Conservation (phyloP, 495 filamentous ascomycete genomes). For the Penicillium nucicola region DNA sequence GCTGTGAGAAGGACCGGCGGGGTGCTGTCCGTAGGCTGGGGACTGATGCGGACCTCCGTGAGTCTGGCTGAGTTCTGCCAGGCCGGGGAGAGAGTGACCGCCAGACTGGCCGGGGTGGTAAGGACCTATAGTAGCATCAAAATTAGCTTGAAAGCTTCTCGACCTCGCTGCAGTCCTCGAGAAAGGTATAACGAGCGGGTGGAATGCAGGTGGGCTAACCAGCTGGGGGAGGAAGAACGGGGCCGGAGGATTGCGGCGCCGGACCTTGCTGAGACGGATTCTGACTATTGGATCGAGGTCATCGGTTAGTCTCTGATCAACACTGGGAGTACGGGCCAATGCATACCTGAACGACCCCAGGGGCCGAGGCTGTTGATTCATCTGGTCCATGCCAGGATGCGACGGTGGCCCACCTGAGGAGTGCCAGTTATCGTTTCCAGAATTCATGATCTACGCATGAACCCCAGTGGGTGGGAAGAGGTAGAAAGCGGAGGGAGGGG, state of each 20-base stretch:
- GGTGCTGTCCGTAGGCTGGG: conserved; percentile 45
- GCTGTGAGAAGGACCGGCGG: conserved; percentile 36
- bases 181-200: background rate
- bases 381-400: conserved; percentile 46
- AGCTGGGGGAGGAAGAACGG: conserved; percentile 47
- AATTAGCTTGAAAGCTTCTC: conserved; percentile 16
- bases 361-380: conserved; percentile 44
- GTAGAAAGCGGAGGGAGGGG: background rate
- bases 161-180: no score
- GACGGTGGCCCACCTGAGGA: conserved; percentile 42
- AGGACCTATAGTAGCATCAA: conserved; percentile 28
- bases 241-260: conserved; percentile 45
- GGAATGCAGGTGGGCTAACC: conserved; percentile 33
- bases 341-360: conserved; percentile 46
- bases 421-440: conserved; percentile 50
- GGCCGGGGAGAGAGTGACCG: conserved; percentile 49
- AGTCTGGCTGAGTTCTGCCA: conserved; percentile 50
- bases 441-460: conserved; percentile 40
- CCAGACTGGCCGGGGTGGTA: conserved; percentile 46
- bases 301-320: conserved; percentile 13
- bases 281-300: conserved; percentile 29
- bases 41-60: conserved; percentile 49
- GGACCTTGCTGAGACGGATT: conserved; percentile 47
- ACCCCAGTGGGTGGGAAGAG: conserved; percentile 3
- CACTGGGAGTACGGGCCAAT: background rate